phyloP scores from a whole-genome alignment of 2,329 filamentous ascomycete genomes.

The Penicillium hordei region DNA sequence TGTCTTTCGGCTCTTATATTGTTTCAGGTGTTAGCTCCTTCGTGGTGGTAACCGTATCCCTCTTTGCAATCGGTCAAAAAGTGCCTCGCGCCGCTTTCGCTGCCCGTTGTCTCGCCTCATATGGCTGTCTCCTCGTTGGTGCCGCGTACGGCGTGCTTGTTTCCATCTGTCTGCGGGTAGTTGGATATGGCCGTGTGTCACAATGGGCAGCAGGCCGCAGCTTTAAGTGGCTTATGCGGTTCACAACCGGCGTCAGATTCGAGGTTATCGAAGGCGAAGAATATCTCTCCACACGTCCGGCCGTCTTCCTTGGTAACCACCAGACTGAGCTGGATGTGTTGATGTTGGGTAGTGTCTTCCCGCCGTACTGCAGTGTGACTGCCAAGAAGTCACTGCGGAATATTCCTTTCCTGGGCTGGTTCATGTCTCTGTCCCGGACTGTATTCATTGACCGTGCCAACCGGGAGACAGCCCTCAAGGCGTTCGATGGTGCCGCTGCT shows the following conservation, averaged over 20 bases:
- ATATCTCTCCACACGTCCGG: constrained; percentile 69
- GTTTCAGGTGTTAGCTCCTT: constrained; percentile 64
- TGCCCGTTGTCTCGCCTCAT: constrained; percentile 49
- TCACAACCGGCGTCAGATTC: constrained; percentile 76
- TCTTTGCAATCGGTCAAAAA: constrained; percentile 46
- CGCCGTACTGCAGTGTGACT: constrained; percentile 86
- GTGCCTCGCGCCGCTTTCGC: constrained; percentile 47
- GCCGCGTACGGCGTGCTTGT: constrained; percentile 74
- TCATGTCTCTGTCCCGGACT: constrained; percentile 82
- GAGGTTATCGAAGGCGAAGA: constrained; percentile 65
- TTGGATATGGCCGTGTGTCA: constrained; percentile 71
- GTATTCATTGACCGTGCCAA: constrained; percentile 96
- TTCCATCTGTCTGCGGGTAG: constrained; percentile 67
- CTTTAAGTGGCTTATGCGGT: constrained; percentile 77
- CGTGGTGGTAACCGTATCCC: constrained; percentile 57
- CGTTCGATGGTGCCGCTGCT: constrained; percentile 77
- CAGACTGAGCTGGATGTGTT: constrained; percentile 95
- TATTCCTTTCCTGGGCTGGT: constrained; percentile 88
- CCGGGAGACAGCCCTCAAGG: constrained; percentile 74
- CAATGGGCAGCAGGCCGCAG: constrained; percentile 81
- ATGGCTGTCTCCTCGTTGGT: constrained; percentile 46
- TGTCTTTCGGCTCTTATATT: constrained; percentile 64
- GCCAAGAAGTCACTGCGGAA: constrained; percentile 82
- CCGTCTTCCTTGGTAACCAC: constrained; percentile 91
- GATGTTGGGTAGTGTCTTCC: constrained; percentile 86